phyloP scores from a whole-genome alignment of 2,329 filamentous ascomycete species.

The Ascochyta rabiei region DNA sequence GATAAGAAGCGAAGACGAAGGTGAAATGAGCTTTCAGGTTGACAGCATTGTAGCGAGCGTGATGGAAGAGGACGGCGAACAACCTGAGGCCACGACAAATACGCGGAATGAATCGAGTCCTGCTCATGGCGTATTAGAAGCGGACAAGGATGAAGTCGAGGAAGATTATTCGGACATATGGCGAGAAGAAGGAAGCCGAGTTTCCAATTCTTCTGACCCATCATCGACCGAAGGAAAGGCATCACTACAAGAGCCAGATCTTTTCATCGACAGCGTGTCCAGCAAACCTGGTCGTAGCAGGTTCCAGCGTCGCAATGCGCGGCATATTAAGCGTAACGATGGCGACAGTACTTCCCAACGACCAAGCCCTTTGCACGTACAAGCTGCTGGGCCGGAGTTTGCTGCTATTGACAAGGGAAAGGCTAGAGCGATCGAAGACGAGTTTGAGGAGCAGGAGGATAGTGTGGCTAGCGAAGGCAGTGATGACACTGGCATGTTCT shows the following conservation, averaged over 20 bases:
- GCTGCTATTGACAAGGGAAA: conserved; percentile 22
- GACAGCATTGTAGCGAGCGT: conserved; percentile 27
- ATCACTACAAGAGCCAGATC: conserved; percentile 25
- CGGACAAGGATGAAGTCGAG: not conserved
- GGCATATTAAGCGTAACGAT: conserved; percentile 48
- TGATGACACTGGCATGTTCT: conserved; percentile 48
- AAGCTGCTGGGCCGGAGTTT: conserved; percentile 5
- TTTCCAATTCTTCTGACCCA: conserved; percentile 23
- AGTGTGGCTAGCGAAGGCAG: conserved; percentile 35
- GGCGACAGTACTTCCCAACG: conserved; percentile 38
- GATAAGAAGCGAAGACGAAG: conserved; percentile 37
- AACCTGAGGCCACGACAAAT: not conserved
- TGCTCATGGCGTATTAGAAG: not conserved
- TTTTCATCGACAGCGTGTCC: conserved; percentile 40
- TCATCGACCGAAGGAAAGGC: not conserved
- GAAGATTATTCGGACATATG: conserved; percentile 51
- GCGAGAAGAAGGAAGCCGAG: conserved; percentile 55
- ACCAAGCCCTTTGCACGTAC: conserved; percentile 1
- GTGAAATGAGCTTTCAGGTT: conserved; percentile 43
- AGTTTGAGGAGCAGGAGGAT: conserved; percentile 19
- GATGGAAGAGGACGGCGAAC: conserved; percentile 7
- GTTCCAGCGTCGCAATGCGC: conserved; percentile 50
- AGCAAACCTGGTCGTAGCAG: conserved; percentile 48
- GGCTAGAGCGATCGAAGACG: conserved; percentile 16
- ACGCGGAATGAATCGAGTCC: not conserved